Percentiles rank a stretch among this genome's conserved stretches.
Conservation (phyloP, 805 yeast genomes). For the Metschnikowia shivogae region DNA sequence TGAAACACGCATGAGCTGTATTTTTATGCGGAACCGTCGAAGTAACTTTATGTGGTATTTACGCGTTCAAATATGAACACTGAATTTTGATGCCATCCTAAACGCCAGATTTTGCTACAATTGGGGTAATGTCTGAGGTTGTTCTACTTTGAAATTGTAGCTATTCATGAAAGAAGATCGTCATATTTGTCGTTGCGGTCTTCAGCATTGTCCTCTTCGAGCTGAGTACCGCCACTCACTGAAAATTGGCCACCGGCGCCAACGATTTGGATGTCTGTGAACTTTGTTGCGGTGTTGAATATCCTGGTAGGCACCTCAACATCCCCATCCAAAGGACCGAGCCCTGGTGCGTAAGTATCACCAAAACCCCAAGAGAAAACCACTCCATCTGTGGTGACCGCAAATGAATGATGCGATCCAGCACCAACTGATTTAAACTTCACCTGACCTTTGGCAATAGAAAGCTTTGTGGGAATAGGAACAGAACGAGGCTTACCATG, state of each 20-base stretch:
- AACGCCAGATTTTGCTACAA: no score
- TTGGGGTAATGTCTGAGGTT: no score
- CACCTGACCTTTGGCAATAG: conserved; percentile 26
- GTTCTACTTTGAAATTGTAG: not conserved
- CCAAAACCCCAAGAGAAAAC: conserved; percentile 98
- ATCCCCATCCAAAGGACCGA: conserved; percentile 88
- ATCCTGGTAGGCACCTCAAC: conserved; percentile 85
- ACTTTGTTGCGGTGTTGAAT: conserved; percentile 88
- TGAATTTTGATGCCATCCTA: no score
- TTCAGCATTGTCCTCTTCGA: conserved; percentile 47
- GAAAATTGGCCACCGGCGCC: conserved; percentile 99
- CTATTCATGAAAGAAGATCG: conserved; percentile 35
- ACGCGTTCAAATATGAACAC: no score
- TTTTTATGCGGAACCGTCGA: no score
- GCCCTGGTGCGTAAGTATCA: conserved; percentile 93
- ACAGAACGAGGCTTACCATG: conserved; percentile 80
- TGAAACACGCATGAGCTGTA: no score
- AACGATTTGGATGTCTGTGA: conserved; percentile 61
- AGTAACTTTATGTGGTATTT: no score
- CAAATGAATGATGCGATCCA: conserved; percentile 92
- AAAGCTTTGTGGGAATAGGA: conserved; percentile 75
- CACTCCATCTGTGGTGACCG: conserved; percentile 77
- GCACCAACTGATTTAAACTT: conserved; percentile 52
- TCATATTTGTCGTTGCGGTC: conserved; percentile 50
- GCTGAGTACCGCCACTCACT: conserved; percentile 76